Evolutionary conservation across 2,329 filamentous ascomycete genomes (phyloP), one percentile per base, ranked within the genome.

Genomic region (Fusarium sp.): DNA sequence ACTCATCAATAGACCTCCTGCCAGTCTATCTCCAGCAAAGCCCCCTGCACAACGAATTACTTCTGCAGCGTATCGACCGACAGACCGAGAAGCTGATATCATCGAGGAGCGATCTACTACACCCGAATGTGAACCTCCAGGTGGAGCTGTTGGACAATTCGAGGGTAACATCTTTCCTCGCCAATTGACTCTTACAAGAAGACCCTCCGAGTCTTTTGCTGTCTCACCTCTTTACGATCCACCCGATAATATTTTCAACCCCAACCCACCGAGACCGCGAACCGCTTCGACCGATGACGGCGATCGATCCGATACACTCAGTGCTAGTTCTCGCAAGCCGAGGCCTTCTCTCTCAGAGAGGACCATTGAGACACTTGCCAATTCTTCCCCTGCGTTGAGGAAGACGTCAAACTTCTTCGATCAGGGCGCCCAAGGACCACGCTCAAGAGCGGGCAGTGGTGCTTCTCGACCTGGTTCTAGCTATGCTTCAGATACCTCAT

Each of bases 321-420:
- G 57, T 41, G 51, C 62, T 34, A 73, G 72, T 12, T 64, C 69
- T 31, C 65, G 62, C 26, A 78, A 78, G 33, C 75, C 80, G 2
- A 75, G 80, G 54, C 83, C 86, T 52, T 94, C 92, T 0, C 83
- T 97, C 6, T 89, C 91, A 1, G 94, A 97, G 72, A 85, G 95
- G 60, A 97, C 94, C 1, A 90, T 97, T 41, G 93, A 97, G 77
- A 97, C 93, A 0, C 82, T 97, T 8, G 86, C 93, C 4, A 87
- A 89, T 0, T 89, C 92, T 0, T 96, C 94, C 1, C 94, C 94
- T 6, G 88, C 87, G 1, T 78, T 91, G 45, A 87, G 88, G 61
- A 88, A 89, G 55, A 83, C 86, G 10, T 93, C 92, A 0, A 89
- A 87, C 57, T 94, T 97, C 77, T 96, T 92, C 75, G 89, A 88